These are phyloP conservation scores for Cordyceps tenuipes DNA, from an alignment of 2,329 filamentous ascomycete species.

Conservation along the genomic window DNA sequence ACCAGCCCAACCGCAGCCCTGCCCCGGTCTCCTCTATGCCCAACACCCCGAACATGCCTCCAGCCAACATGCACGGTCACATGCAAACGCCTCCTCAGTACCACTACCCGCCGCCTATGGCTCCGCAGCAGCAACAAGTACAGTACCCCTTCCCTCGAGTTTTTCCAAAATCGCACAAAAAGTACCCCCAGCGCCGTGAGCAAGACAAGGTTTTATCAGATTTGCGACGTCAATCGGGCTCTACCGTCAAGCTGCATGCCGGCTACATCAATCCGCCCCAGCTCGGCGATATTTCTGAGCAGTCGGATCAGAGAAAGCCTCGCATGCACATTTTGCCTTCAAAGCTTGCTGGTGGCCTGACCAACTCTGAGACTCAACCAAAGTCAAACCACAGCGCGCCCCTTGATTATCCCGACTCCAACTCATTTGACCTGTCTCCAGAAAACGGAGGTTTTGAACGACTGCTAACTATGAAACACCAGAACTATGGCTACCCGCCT, in stretches of 20 bases:
- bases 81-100: conserved; percentile 57
- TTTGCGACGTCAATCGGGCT: conserved; percentile 5
- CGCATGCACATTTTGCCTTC: background rate
- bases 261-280: conserved; percentile 4
- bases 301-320: background rate
- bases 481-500: conserved; percentile 53
- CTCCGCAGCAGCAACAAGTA: conserved; percentile 55
- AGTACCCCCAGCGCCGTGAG: conserved; percentile 2
- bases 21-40: conserved; percentile 58
- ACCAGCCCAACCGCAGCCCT: conserved; percentile 53
- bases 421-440: conserved; percentile 54
- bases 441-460: conserved; percentile 63
- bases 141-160: conserved; percentile 33
- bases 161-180: conserved; percentile 4
- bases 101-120: conserved; percentile 51
- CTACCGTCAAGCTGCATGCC: background rate
- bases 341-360: background rate
- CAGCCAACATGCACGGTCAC: conserved; percentile 42
- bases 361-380: conserved; percentile 1
- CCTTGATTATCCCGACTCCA: conserved; percentile 24
- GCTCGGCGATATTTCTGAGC: conserved; percentile 3
- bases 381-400: conserved; percentile 7
- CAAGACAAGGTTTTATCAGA: conserved; percentile 11
- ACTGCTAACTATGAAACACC: conserved; percentile 61
- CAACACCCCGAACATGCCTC: conserved; percentile 60